Base-by-base conservation (phyloP, 2,329 filamentous ascomycete species). In the Colletotrichum sp. region DNA sequence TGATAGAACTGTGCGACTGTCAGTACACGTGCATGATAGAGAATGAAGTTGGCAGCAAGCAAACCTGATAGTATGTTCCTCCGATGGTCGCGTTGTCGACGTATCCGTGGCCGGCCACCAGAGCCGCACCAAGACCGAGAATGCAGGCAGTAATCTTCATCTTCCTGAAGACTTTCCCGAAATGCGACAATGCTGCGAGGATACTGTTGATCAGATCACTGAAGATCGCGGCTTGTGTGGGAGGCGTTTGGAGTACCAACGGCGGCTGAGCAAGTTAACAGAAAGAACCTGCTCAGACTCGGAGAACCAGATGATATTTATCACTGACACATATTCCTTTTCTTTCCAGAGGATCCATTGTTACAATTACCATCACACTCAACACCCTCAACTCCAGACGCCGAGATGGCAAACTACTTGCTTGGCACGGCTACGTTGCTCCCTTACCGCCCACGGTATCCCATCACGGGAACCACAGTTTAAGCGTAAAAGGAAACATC, bases 51-150 rank as follows among this genome's bases (percentile, higher is more conserved):
- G n/a, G 61, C 0, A 11, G 6, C 32, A 3, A 9, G 30, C 78
- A 59, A 78, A 84, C 81, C 79, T 84, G 80, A 72, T 86, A 87
- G 61, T 81, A 82, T 32, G 82, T 79, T 4, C 86, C 85, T 7
- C 82, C 85, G 65, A 89, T 89, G 19, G 84, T 86, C 70, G 85
- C 87, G 61, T 83, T 85, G 72, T 86, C 84, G 68, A 90, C 86
- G 75, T 87, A 87, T 44, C 89, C 89, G 77, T 91, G 89, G 63
- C 85, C 88, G 32, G 87, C 84, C 68, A 86, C 87, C 71, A 86
- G 79, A 77, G 85, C 84, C 68, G 86, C 86, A 27, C 85, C 86
- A 22, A 81, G 73, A 68, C 81, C 79, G 8, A 76, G 69, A 19
- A 76, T 44, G 32, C 55, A 76, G 8, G 73, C 69, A 64, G 19